Conservation (phyloP, 2,329 filamentous ascomycete genomes). For the Tolypocladium ovalisporum region DNA sequence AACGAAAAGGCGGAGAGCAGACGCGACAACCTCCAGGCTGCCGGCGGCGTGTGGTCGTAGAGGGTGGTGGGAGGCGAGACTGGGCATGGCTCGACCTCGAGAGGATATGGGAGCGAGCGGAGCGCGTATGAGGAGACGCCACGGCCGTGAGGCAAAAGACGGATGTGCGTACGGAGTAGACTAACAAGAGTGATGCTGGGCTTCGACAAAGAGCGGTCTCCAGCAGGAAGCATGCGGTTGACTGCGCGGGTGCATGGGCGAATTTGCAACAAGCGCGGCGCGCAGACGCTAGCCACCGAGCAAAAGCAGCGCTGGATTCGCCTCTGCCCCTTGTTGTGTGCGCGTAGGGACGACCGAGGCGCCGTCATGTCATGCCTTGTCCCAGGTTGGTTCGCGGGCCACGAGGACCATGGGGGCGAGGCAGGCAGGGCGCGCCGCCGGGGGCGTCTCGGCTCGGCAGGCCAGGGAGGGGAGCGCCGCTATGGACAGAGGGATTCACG, state of each 20-base stretch:
- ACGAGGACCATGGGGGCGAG: background rate
- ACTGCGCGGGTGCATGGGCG: background rate
- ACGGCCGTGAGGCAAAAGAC: background rate
- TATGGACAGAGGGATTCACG: background rate
- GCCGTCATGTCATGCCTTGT: background rate
- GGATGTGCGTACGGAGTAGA: background rate
- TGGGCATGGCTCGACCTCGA: background rate
- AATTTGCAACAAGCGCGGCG: constrained; percentile 13
- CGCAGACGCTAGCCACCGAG: constrained; percentile 16
- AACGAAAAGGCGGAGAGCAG: constrained; percentile 3
- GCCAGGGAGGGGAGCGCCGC: background rate
- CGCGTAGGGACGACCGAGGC: background rate
- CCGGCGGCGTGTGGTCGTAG: background rate
- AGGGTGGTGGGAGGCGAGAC: background rate
- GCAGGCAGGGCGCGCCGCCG: background rate
- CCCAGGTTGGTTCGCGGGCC: background rate
- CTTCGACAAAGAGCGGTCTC: background rate
- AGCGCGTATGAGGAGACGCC: background rate
- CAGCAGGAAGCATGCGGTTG: background rate
- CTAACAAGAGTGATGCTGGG: background rate
- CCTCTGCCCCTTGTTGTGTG: constrained; percentile 2
- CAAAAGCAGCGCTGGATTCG: constrained; percentile 15
- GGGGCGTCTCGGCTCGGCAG: constrained; percentile 2
- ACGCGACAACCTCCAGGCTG: background rate
- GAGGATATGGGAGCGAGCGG: background rate